Evolutionary conservation across 345 rosid genomes (phyloP).

Genomic region (Diplotaxis tenuifolia): DNA sequence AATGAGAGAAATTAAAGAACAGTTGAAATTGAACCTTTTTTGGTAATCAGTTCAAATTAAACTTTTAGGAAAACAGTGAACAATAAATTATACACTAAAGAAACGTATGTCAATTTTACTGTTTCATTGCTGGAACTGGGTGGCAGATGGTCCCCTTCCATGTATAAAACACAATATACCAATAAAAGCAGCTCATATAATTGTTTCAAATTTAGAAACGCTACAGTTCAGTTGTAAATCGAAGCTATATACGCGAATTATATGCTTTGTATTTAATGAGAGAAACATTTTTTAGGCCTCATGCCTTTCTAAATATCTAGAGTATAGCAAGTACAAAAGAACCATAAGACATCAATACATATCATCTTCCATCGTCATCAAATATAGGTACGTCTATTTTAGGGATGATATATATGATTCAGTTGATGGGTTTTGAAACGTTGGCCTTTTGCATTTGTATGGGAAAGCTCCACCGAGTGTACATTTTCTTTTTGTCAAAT

Average conservation of each 20-base stretch:
- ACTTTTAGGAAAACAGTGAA: background rate
- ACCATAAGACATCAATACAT: slow-evolving; percentile 10
- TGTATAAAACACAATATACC: slow-evolving; percentile 6
- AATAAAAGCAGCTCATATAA: background rate
- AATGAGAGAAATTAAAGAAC: background rate
- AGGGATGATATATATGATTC: slow-evolving; percentile 28
- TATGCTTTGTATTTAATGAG: background rate
- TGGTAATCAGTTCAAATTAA: background rate
- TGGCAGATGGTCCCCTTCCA: slow-evolving; percentile 34
- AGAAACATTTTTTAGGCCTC: background rate
- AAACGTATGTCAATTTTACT: slow-evolving; percentile 23
- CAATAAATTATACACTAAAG: slow-evolving; percentile 1
- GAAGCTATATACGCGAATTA: background rate
- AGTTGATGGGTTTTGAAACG: slow-evolving; percentile 27
- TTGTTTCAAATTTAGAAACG: slow-evolving; percentile 4
- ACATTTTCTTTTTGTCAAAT: slow-evolving; percentile 9
- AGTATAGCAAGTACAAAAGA: slow-evolving; percentile 18
- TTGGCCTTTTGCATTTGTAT: slow-evolving; percentile 28
- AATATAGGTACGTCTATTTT: slow-evolving; percentile 11
- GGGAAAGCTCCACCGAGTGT: slow-evolving; percentile 38
- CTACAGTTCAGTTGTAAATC: slow-evolving; percentile 9
- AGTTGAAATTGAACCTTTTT: too few relatives aligned
- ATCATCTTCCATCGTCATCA: slow-evolving; percentile 22
- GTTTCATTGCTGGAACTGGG: slow-evolving; percentile 31
- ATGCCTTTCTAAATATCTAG: background rate